Evolutionary conservation across 2,329 filamentous ascomycete genomes (phyloP).

Genomic region (Elsinoe necatrix): DNA sequence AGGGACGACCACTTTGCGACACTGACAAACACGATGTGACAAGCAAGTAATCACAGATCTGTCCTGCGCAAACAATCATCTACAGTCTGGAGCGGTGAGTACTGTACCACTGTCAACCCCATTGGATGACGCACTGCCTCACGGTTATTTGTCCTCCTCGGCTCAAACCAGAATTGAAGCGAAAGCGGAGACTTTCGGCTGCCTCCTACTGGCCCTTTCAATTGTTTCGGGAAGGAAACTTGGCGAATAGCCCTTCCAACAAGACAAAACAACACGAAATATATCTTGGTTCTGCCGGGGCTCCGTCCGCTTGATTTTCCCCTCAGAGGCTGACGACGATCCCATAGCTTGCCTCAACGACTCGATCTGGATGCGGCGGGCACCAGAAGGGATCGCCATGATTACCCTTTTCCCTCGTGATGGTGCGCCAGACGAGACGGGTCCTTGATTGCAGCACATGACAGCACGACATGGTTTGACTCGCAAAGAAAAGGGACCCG

Average conservation of each 20-base stretch:
- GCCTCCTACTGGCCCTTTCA: not conserved
- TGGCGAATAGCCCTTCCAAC: constrained; percentile 1
- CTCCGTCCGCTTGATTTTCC: constrained; percentile 4
- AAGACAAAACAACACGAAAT: constrained; percentile 10
- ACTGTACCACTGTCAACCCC: constrained; percentile 3
- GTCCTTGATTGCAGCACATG: not conserved
- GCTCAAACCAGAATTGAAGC: constrained; percentile 13
- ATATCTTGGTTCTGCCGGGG: constrained; percentile 12
- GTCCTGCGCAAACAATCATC: not conserved
- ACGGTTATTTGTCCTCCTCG: constrained; percentile 9
- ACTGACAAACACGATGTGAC: constrained; percentile 1
- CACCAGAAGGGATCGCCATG: constrained; percentile 1
- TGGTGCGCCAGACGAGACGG: not conserved
- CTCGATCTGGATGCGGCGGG: constrained; percentile 3
- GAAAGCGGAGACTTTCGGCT: constrained; percentile 15
- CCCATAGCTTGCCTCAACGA: constrained; percentile 5
- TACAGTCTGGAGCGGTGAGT: constrained; percentile 3
- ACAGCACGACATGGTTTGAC: not conserved
- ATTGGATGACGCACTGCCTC: constrained; percentile 14
- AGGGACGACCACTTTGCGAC: not conserved
- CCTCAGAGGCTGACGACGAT: constrained; percentile 14
- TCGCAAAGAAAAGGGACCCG: not conserved
- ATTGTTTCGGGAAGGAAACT: constrained; percentile 12
- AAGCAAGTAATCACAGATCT: not conserved
- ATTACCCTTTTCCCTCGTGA: not conserved